phyloP scores from a whole-genome alignment of 2,329 filamentous ascomycete genomes.

The Diaporthe ilicicola region DNA sequence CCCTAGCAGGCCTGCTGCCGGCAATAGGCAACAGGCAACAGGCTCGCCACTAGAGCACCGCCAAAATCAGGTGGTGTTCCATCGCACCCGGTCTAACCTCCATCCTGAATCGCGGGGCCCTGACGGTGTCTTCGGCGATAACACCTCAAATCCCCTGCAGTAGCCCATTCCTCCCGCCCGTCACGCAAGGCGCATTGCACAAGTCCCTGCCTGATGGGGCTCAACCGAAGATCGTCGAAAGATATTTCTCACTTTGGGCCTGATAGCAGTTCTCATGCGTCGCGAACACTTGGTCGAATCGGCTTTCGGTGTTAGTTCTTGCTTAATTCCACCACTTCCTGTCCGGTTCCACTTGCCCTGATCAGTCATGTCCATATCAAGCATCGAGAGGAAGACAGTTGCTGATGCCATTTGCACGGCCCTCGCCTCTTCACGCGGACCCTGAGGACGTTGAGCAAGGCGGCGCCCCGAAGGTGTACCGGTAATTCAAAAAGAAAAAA shows the following conservation, averaged over 20 bases:
- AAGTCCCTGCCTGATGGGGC: neutral
- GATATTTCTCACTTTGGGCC: neutral
- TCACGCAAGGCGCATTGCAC: neutral
- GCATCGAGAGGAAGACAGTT: neutral
- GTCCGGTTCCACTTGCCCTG: neutral
- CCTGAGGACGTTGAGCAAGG: neutral
- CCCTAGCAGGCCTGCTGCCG: neutral
- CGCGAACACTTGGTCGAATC: neutral
- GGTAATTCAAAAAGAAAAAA: too few species aligned
- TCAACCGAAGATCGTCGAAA: neutral
- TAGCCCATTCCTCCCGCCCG: neutral
- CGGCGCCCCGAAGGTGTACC: too few species aligned
- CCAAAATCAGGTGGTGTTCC: neutral
- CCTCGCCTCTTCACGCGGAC: neutral
- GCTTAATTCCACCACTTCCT: neutral
- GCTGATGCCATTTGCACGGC: neutral
- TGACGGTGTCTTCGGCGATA: neutral
- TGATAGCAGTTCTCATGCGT: neutral
- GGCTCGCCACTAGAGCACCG: conserved; percentile 9
- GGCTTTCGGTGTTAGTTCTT: neutral
- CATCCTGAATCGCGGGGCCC: neutral
- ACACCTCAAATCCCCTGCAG: neutral
- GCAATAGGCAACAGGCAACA: neutral
- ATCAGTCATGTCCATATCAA: neutral
- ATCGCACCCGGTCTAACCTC: neutral